Evolutionary conservation across 306 rosid genomes (phyloP), one percentile per base, ranked within the genome.

Genomic region (Trichosanthes truncata): DNA sequence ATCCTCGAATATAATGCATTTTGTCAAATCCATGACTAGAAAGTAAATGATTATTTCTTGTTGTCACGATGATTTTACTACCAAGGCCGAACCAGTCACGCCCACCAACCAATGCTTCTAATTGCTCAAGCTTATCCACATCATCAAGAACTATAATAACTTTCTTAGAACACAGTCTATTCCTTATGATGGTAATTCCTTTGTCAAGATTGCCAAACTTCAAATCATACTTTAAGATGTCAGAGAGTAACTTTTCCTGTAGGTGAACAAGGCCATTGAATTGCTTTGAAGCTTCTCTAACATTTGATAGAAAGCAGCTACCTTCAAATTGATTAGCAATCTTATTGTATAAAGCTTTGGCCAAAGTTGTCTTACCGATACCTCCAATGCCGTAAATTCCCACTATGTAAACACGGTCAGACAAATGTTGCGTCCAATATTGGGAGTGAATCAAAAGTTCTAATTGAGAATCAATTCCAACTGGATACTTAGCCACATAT

Each of bases 1-100:
- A 18, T 66, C 52, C 31, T 31, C 4, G 4, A 3, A 9, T n/a
- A 17, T 0, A 0, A 49, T 9, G 20, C 1, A 55, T 20, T 18
- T 10, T 0, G 15, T 49, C 7, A 5, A 49, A 49, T 49, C 8
- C 55, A 49, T 15, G 55, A n/a, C n/a, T 14, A 49, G 55, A 49
- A 15, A 49, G 20, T 2, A 49, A 49, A 5, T 49, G 55, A 0
- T 15, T 49, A 59, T 85, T 69, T 53, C 83, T 80, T 0, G 84
- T 83, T 36, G 87, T 88, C 45, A 48, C 35, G 1, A 87, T 80
- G 26, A 83, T 5, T 23, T 49, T 78, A 80, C 82, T 83, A 14
- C 82, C 87, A 0, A 7, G 0, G 14, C 81, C 84, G 31, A 85
- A 31, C 81, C 79, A 81, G 1, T 67, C 26, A 40, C 3, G 35